phyloP scores from a whole-genome alignment of 2,329 filamentous ascomycete species.

The Aplosporella prunicola region DNA sequence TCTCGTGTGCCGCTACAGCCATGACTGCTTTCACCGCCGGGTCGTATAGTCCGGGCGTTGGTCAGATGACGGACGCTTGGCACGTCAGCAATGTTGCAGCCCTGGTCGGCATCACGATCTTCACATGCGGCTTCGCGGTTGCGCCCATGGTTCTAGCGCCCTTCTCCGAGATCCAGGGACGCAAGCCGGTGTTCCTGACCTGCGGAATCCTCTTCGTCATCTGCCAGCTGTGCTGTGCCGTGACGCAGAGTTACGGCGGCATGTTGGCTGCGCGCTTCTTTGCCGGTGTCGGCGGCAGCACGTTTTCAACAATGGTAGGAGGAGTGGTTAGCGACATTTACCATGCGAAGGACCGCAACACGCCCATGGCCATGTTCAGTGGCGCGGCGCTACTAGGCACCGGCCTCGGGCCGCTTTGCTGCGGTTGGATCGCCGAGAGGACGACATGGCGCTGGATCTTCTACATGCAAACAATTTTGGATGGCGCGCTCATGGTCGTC shows the following conservation, averaged over 20 bases:
- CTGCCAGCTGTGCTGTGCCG: conserved; percentile 63
- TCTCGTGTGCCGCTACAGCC: conserved; percentile 68
- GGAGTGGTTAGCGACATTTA: conserved; percentile 85
- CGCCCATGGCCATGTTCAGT: conserved; percentile 84
- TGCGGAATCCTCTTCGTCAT: conserved; percentile 64
- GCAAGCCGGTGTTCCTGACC: conserved; percentile 69
- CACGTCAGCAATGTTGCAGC: conserved; percentile 55
- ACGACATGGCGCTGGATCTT: conserved; percentile 79
- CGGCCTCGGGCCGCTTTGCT: conserved; percentile 65
- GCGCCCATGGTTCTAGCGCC: conserved; percentile 85
- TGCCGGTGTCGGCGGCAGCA: conserved; percentile 61
- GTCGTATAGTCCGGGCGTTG: conserved; percentile 62
- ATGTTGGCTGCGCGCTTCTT: conserved; percentile 71
- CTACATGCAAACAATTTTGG: conserved; percentile 70
- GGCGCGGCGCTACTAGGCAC: conserved; percentile 70
- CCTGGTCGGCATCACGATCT: conserved; percentile 69
- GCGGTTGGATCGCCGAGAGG: conserved; percentile 57
- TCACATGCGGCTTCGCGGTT: conserved; percentile 68
- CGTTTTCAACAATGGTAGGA: conserved; percentile 84
- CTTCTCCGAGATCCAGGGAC: conserved; percentile 79
- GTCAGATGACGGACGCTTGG: conserved; percentile 58
- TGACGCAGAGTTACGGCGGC: conserved; percentile 58
- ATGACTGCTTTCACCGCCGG: conserved; percentile 75
- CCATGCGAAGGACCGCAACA: conserved; percentile 67
- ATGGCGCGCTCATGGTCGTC: conserved; percentile 52